Evolutionary conservation across 768 basidiomycete species (phyloP), one percentile per base, ranked within the genome.

Genomic region (Amanita subjunquillea): DNA sequence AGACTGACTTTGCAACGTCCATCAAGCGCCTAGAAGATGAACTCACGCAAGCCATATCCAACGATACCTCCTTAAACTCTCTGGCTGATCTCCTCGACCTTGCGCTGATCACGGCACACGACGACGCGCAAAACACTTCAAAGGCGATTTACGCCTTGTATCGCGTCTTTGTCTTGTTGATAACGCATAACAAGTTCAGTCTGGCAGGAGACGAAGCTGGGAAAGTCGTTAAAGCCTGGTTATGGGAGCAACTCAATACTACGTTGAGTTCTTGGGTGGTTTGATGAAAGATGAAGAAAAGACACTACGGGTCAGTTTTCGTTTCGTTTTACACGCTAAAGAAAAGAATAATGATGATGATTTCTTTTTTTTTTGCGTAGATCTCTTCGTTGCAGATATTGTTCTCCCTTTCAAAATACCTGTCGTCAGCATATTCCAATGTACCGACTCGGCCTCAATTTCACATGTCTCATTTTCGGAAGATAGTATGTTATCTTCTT

Each of bases 121-220:
- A 69, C 39, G 74, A 80, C 38, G 69, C 87, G 0, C 74, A 75
- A 56, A 73, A 78, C 27, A 76, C 81, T 12, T 86, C 72, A 15
- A 91, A 87, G 63, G 83, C 79, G 1, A 76, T 92, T 15, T 95
- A 91, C 67, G 84, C 91, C 0, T 65, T 87, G 4, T 93, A 95
- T 64, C 71, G 93, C 37, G 72, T 85, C 10, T 92, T 91, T 62
- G 78, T 87, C 7, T 58, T 75, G 20, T 67, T 88, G 34, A 75
- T 91, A 45, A 64, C 73, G 3, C 73, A 73, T 29, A 78, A 82
- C 2, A 79, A 82, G 56, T 68, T 91, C 12, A 71, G 70, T 34
- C 50, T 68, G 32, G 69, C 70, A 25, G 73, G 72, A 13, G 70
- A 78, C 32, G 82, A 80, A 25, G 77, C 76, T 13, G 76, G 78